Evolutionary conservation across 495 filamentous ascomycete genomes (phyloP), one percentile per base, ranked within the genome.

Genomic region (Penicillium argentinense): DNA sequence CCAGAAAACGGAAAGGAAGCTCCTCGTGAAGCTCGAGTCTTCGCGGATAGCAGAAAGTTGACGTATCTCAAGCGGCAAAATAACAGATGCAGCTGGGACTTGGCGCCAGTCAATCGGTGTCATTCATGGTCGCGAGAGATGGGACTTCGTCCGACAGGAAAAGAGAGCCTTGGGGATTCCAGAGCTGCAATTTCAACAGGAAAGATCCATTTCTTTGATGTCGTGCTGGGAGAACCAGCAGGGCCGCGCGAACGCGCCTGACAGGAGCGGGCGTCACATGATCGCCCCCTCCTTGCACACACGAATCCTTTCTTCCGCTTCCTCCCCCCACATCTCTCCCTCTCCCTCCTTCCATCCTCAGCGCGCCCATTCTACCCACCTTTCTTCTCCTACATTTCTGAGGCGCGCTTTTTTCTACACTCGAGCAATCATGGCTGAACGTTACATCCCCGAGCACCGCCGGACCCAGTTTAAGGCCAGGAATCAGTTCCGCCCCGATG

Each of bases 401-500:
- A 66, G 59, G 56, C 62, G 59, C 58, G 59, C 59, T 63, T 66
- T 63, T 47, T 61, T 61, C 59, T 57, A 56, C 55, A 57, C 43
- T 55, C 66, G 56, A 68, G 67, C 61, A 65, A 86, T 56, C 77
- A 99, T 99, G 95, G 83, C 92, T 60, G 95, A 99, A 64, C 88
- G 91, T 38, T 99, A 96, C 76, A 99, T 99, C 66, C 95, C 95
- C 64, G 95, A 97, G 75, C 95, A 99, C 81, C 90, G 95, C 64
- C 93, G 95, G 62, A 96, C 86, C 37, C 91, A 96, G 73, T 99
- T 93, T 82, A 99, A 99, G 84, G 95, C 95, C 49, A 95, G 93
- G 78, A 88, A 85, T 67, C 87, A 89, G 64, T 99, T 99, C 81
- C 95, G 95, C 80, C 91, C 91, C 55, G 95, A 99, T 69, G 95